Evolutionary conservation across 2,329 filamentous ascomycete genomes (phyloP), one percentile per base, ranked within the genome.

Genomic region (Aspergillus oerlinghausenensis): DNA sequence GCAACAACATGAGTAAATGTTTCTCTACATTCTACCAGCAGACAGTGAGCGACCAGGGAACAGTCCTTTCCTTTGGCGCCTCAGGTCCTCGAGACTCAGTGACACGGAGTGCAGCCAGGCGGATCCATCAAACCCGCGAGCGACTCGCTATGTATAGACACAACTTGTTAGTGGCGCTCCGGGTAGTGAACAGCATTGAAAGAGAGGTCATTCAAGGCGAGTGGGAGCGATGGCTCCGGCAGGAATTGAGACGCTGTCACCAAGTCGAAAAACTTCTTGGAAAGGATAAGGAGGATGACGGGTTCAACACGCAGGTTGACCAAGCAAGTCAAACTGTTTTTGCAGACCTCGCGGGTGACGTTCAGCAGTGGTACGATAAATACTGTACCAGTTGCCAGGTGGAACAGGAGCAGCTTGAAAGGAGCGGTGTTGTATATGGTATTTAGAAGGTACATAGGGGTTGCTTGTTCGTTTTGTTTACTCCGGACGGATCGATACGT

Each of bases 161-260:
- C 71, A 92, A 97, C 69, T 79, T 99, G 21, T 77, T 97, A 2
- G 92, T 99, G 4, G 92, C 92, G 4, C 86, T 97, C 78, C 86
- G 92, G 4, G 84, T 97, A 2, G 87, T 97, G 59, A 97, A 97
- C 74, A 88, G 83, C 56, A 86, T 97, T 28, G 94, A 97, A 78
- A 82, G 84, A 57, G 92, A 97, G 72, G 87, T 96, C 71, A 75
- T 97, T 54, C 84, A 86, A 67, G 88, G 88, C 0, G 93, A 97
- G 73, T 99, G 92, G 88, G 92, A 96, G 76, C 89, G 90, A 61
- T 99, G 93, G 92, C 81, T 97, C 29, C 75, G 83, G 3, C 88
- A 90, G 63, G 94, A 99, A 76, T 87, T 86, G 61, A 74, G 80
- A 35, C 84, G 89, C 50, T 99, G 94, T 72, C 84, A 84, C 55